These are phyloP conservation scores for Ephemerocybe angulata DNA, from an alignment of 768 basidiomycete species.

Conservation along the genomic window DNA sequence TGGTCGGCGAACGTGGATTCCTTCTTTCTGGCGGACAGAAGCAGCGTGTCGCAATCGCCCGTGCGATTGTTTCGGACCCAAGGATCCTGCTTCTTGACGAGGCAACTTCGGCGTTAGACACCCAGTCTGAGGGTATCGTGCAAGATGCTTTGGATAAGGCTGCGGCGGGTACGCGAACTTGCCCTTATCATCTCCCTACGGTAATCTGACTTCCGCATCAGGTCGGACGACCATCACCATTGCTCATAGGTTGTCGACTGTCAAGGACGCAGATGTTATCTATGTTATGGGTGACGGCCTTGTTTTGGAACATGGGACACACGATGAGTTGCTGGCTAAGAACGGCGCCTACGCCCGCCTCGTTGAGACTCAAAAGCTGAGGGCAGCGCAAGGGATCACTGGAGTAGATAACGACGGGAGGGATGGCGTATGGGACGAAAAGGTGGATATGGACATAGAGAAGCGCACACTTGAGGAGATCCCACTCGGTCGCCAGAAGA, in stretches of 20 bases:
- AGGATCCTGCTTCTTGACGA: conserved; percentile 74
- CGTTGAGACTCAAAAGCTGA: conserved; percentile 63
- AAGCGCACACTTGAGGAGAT: conserved; percentile 37
- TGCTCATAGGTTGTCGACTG: conserved; percentile 69
- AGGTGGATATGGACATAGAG: conserved; percentile 39
- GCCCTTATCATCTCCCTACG: conserved; percentile 44
- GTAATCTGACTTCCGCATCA: conserved; percentile 32
- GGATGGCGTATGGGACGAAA: conserved; percentile 4
- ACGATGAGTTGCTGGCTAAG: conserved; percentile 52
- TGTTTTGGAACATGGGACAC: conserved; percentile 69
- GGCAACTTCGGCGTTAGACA: conserved; percentile 76
- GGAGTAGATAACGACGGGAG: conserved; percentile 41
- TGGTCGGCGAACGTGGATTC: too few relatives aligned
- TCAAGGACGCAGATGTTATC: too few relatives aligned
- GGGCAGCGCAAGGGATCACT: conserved; percentile 46
- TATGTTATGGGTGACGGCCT: conserved; percentile 80
- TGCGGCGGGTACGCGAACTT: conserved; percentile 44
- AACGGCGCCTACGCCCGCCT: conserved; percentile 61
- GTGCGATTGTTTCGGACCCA: too few relatives aligned
- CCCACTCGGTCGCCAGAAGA: conserved; percentile 46
- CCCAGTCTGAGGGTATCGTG: conserved; percentile 71
- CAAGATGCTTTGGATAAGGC: conserved; percentile 82
- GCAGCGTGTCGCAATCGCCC: too few relatives aligned
- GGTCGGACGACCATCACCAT: conserved; percentile 69
- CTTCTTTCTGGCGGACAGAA: too few relatives aligned